A percentile compares a stretch with the other conserved stretches of the same genome.
These are phyloP conservation scores for Primulina tabacum DNA, from an alignment of 257 asterid genomes.

Conservation along the genomic window DNA sequence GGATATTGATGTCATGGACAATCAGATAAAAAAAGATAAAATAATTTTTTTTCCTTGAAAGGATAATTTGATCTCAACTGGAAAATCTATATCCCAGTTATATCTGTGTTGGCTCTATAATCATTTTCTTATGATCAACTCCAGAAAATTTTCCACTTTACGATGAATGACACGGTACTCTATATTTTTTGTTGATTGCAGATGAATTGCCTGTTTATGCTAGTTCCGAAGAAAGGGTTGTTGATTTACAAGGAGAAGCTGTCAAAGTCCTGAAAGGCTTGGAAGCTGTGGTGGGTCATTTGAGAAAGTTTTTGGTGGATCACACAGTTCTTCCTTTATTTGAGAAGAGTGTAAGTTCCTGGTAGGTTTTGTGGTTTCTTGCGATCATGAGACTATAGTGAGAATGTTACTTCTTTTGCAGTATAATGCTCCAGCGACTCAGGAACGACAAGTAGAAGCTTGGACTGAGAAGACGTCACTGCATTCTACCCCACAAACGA, in stretches of 20 bases:
- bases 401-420: conserved; percentile 29
- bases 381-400: conserved; percentile 4
- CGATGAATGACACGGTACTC: conserved; percentile 17
- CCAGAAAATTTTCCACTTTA: conserved; percentile 7
- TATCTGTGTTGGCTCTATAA: conserved; percentile 2
- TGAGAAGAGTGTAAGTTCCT: conserved; percentile 65
- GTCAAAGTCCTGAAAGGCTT: conserved; percentile 69
- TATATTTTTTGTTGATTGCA: conserved; percentile 25
- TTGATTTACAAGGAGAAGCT: conserved; percentile 83
- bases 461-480: conserved; percentile 55
- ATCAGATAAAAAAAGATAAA: background rate
- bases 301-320: conserved; percentile 84
- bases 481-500: conserved; percentile 41
- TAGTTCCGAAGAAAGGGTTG: conserved; percentile 72
- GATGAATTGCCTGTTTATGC: conserved; percentile 72
- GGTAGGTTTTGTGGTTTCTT: conserved; percentile 8
- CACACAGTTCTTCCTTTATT: conserved; percentile 75
- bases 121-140: background rate
- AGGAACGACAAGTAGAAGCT: conserved; percentile 57
- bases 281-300: conserved; percentile 71
- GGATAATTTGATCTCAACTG: background rate
- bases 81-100: background rate
- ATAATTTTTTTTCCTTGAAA: background rate
- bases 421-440: conserved; percentile 49
- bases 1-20: background rate